Evolutionary conservation across 805 yeast genomes (phyloP).

Genomic region (Debaryomyces castellii): DNA sequence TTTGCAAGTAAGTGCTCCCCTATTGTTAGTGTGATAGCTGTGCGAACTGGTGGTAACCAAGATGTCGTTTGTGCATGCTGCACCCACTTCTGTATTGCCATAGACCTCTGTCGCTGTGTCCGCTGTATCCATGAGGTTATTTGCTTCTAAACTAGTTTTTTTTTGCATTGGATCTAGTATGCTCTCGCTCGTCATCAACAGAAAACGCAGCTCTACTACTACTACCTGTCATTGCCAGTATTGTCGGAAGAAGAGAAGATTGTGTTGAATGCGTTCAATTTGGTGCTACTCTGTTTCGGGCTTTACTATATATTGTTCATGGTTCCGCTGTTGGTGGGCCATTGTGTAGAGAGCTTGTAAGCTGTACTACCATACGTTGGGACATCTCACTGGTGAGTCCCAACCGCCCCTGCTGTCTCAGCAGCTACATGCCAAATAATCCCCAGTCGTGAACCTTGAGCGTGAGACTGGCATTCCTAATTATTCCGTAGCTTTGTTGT

Average conservation of each 20-base stretch:
- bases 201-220: conserved; percentile 17
- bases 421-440: conserved; percentile 32
- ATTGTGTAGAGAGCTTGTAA: conserved; percentile 12
- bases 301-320: conserved; percentile 14
- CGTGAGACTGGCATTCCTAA: conserved; percentile 26
- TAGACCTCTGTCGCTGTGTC: neutral
- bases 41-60: neutral
- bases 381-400: too few species aligned
- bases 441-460: conserved; percentile 47
- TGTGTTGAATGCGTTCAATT: conserved; percentile 16
- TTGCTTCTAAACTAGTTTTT: too few species aligned
- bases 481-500: conserved; percentile 15
- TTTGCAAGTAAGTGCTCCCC: neutral
- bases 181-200: neutral
- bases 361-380: too few species aligned
- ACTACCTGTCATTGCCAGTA: conserved; percentile 28
- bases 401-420: too few species aligned
- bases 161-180: too few species aligned
- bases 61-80: neutral
- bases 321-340: conserved; percentile 10
- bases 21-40: too few species aligned
- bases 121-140: too few species aligned
- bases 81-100: neutral
- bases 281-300: conserved; percentile 9
- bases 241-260: conserved; percentile 22